phyloP scores from a whole-genome alignment of 2,329 filamentous ascomycete species.

The Fusarium hostae region DNA sequence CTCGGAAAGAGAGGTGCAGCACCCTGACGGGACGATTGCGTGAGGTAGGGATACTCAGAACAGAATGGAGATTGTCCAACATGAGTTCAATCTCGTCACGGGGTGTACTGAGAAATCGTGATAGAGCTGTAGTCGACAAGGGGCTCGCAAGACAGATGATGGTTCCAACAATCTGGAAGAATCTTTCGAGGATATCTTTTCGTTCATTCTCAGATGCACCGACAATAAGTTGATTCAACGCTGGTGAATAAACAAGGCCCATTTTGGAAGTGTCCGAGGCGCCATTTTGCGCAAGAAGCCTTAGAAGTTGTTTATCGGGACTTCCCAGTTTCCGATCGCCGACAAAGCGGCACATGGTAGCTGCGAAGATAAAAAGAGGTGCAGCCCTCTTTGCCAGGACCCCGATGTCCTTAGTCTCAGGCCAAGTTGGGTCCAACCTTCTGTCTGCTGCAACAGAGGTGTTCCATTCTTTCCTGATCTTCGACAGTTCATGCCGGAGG shows the following conservation, averaged over 20 bases:
- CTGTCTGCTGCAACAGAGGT: not conserved
- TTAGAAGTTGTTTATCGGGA: not conserved
- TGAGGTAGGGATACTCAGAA: not conserved
- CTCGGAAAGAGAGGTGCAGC: not conserved
- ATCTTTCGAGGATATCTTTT: not conserved
- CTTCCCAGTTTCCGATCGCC: not conserved
- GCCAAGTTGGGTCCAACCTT: not conserved
- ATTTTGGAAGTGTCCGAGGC: not conserved
- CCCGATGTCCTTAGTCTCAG: not conserved
- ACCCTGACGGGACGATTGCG: not conserved
- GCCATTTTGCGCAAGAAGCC: not conserved
- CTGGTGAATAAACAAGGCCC: not conserved
- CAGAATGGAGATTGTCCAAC: not conserved
- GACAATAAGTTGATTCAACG: not conserved
- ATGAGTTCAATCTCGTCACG: not conserved
- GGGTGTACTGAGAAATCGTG: not conserved
- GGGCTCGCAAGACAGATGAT: not conserved
- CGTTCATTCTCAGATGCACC: not conserved
- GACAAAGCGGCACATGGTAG: not conserved
- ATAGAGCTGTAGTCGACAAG: not conserved
- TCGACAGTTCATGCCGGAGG: rapidly evolving
- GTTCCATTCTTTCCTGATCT: not conserved
- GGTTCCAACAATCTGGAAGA: not conserved
- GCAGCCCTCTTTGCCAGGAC: not conserved
- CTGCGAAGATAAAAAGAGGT: not conserved